phyloP scores from a whole-genome alignment of 2,329 filamentous ascomycete genomes.

The Pochonia chlamydosporia region DNA sequence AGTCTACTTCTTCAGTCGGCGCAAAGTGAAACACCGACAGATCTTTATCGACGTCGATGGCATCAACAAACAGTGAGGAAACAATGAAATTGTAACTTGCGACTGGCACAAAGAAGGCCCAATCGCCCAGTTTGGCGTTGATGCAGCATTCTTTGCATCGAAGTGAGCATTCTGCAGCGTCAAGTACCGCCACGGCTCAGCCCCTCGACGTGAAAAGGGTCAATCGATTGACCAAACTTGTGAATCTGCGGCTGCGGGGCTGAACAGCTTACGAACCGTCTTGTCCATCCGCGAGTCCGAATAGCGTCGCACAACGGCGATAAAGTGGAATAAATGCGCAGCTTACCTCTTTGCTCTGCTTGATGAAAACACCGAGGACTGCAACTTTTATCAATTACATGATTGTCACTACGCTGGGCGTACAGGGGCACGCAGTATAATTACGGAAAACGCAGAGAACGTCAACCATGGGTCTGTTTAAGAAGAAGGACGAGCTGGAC shows the following conservation, averaged over 20 bases:
- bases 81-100: not conserved
- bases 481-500: constrained; percentile 45
- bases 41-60: not conserved
- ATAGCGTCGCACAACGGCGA: too few relatives aligned
- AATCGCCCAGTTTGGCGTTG: not conserved
- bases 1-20: not conserved
- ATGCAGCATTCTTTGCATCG: not conserved
- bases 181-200: not conserved
- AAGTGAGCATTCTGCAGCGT: too few relatives aligned
- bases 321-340: too few relatives aligned
- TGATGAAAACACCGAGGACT: too few relatives aligned
- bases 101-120: not conserved
- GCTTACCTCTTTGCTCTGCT: too few relatives aligned
- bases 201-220: not conserved
- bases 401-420: too few relatives aligned
- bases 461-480: constrained; percentile 43
- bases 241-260: too few relatives aligned
- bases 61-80: not conserved
- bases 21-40: not conserved
- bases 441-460: not conserved
- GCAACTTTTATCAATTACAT: too few relatives aligned
- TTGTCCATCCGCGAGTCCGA: too few relatives aligned
- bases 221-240: too few relatives aligned
- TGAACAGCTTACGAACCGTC: too few relatives aligned
- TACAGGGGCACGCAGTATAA: too few relatives aligned